phyloP scores from a whole-genome alignment of 2,329 filamentous ascomycete genomes.

The Fusarium mangiferae region DNA sequence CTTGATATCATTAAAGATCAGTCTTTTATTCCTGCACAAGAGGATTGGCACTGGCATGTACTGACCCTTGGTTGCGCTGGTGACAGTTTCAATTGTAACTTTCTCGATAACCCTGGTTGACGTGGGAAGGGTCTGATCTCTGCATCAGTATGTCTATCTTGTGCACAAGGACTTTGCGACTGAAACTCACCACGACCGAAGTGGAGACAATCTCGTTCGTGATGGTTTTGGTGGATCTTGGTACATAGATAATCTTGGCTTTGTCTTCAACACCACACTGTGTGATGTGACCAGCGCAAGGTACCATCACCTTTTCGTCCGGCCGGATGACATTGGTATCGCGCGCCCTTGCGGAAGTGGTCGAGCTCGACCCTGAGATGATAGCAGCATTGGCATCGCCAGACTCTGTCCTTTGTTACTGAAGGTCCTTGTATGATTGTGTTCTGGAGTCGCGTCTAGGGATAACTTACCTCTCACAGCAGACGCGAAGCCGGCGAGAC shows the following conservation, averaged over 20 bases:
- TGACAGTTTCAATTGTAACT: fast-evolving
- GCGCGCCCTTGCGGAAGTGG: background rate
- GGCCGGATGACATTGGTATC: fast-evolving
- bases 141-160: background rate
- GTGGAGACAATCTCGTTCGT: fast-evolving
- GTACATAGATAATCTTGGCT: background rate
- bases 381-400: background rate
- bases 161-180: fast-evolving
- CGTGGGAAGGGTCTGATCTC: background rate
- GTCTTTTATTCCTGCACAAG: fast-evolving
- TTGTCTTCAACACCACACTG: background rate
- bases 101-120: fast-evolving
- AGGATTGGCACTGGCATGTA: fast-evolving
- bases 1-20: background rate
- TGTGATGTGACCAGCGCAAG: background rate
- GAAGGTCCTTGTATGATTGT: fast-evolving
- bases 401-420: background rate
- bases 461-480: background rate
- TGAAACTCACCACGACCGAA: fast-evolving
- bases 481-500: background rate
- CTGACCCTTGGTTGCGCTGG: background rate
- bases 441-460: fast-evolving
- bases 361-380: fast-evolving
- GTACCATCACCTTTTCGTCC: background rate
- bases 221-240: fast-evolving